phyloP scores from a whole-genome alignment of 345 rosid genomes.

The Eutrema yunnanense region DNA sequence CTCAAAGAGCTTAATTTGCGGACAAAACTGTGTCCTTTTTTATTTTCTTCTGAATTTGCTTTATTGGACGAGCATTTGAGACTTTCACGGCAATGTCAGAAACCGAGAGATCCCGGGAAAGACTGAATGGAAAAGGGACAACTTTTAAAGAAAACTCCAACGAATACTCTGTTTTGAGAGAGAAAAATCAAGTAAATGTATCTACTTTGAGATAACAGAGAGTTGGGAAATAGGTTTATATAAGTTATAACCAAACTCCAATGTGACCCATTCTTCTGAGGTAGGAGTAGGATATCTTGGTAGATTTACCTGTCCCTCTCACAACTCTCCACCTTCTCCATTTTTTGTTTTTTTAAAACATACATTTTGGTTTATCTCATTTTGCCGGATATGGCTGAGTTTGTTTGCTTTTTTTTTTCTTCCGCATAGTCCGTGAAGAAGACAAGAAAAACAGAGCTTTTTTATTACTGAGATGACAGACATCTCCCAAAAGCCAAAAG shows the following conservation, averaged over 20 bases:
- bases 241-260: conserved; percentile 13
- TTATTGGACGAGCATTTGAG: conserved; percentile 15
- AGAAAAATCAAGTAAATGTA: neutral
- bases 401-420: neutral
- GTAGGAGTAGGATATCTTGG: conserved; percentile 1
- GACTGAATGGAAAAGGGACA: neutral
- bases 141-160: neutral
- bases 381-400: neutral
- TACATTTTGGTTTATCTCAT: neutral
- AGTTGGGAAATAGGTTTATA: conserved; percentile 14
- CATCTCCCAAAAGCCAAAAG: neutral
- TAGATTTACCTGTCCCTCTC: conserved; percentile 30
- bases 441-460: conserved; percentile 1
- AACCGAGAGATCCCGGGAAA: conserved; percentile 12
- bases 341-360: neutral
- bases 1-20: conserved; percentile 2
- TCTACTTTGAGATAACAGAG: neutral
- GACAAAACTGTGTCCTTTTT: conserved; percentile 9
- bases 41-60: neutral
- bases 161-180: conserved; percentile 14
- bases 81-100: conserved; percentile 26
- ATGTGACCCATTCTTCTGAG: conserved; percentile 25
- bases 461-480: neutral
- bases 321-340: conserved; percentile 27
- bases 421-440: neutral